Conservation (phyloP, 768 basidiomycete genomes). For the Mycena kentingensis region DNA sequence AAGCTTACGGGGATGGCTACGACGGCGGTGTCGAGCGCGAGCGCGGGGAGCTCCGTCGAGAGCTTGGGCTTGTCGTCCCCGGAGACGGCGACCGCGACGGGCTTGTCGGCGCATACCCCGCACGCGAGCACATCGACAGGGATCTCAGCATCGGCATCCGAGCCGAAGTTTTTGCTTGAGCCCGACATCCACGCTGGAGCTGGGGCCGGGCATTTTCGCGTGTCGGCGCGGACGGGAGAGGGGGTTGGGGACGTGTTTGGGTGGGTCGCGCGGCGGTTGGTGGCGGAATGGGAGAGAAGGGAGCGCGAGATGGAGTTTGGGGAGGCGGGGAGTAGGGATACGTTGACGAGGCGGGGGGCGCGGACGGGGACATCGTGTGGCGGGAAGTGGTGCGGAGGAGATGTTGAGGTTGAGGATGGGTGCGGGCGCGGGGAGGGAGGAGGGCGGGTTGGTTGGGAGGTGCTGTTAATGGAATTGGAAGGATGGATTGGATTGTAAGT, state of each 20-base stretch:
- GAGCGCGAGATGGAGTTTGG: slow-evolving; percentile 1
- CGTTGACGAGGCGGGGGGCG: neutral
- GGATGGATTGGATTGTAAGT: too few species aligned
- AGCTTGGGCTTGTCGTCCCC: neutral
- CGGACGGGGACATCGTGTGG: slow-evolving; percentile 3
- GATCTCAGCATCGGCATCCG: slow-evolving; percentile 11
- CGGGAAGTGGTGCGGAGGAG: slow-evolving; percentile 3
- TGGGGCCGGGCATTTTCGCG: slow-evolving; percentile 70
- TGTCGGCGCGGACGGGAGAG: slow-evolving; percentile 77
- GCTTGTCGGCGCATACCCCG: neutral
- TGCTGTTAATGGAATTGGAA: too few species aligned
- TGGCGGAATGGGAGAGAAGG: slow-evolving; percentile 52
- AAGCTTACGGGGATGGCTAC: neutral
- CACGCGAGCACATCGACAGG: slow-evolving; percentile 16
- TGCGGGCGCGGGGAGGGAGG: too few species aligned
- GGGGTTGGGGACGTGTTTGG: slow-evolving; percentile 76
- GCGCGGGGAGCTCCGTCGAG: slow-evolving; percentile 5
- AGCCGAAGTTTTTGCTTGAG: slow-evolving; percentile 22
- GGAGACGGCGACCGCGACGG: slow-evolving; percentile 20
- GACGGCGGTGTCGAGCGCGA: neutral
- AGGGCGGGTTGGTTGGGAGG: too few species aligned
- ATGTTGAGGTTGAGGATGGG: neutral
- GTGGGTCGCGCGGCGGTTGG: slow-evolving; percentile 68
- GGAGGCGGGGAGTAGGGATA: neutral
- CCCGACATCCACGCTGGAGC: slow-evolving; percentile 32